Percentiles rank a stretch among this genome's conserved stretches.
Evolutionary conservation across 257 asterid species (phyloP).

Genomic region (Ilex aquifolium): DNA sequence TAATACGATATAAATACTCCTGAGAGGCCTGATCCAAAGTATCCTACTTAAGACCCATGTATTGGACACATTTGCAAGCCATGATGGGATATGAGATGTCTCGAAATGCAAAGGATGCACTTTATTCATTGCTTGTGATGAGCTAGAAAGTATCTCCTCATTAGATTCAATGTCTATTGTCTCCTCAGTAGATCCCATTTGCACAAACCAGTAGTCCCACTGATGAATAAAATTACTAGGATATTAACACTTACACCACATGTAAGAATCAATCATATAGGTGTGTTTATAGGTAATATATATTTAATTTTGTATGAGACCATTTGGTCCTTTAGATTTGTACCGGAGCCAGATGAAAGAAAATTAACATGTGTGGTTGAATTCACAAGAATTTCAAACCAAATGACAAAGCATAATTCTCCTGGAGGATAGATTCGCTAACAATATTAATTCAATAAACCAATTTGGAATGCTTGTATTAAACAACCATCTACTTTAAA

Average conservation of each 20-base stretch:
- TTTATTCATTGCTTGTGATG: conserved; percentile 34
- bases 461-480: too few species aligned
- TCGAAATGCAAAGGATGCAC: conserved; percentile 47
- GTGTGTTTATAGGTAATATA: too few species aligned
- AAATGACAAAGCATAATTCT: too few species aligned
- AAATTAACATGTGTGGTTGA: too few species aligned
- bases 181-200: conserved; percentile 54
- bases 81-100: conserved; percentile 31
- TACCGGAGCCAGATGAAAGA: too few species aligned
- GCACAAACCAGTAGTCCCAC: conserved; percentile 7
- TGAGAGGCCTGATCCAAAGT: conserved; percentile 34
- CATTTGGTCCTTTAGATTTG: too few species aligned
- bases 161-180: conserved; percentile 58
- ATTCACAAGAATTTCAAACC: too few species aligned
- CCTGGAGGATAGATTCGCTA: too few species aligned
- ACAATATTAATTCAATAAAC: too few species aligned
- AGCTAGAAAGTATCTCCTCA: conserved; percentile 59
- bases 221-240: conserved; percentile 7
- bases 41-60: conserved; percentile 46
- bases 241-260: background rate
- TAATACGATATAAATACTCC: conserved; percentile 66
- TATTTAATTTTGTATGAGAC: too few species aligned
- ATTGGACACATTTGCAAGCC: conserved; percentile 27
- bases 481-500: too few species aligned
- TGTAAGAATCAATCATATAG: too few species aligned